Percentiles rank a stretch among this genome's conserved stretches.
Conservation (phyloP, 805 yeast genomes). For the Kodamaea sagamina region DNA sequence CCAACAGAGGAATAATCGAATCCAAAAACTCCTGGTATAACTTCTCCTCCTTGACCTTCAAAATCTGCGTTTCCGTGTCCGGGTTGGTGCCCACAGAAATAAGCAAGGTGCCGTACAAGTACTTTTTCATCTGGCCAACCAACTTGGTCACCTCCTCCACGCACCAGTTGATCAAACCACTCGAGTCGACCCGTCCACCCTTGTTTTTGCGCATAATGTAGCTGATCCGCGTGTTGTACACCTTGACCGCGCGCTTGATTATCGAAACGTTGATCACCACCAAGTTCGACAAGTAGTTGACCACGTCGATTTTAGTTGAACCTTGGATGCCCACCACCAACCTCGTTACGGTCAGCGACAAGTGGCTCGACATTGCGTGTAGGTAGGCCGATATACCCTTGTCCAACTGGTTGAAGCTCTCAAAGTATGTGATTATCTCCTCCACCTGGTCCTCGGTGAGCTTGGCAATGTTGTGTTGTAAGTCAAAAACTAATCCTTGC, state of each 20-base stretch:
- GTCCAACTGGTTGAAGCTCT: conserved; percentile 36
- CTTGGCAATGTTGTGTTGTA: conserved; percentile 35
- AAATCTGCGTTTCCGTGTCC: conserved; percentile 28
- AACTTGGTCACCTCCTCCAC: conserved; percentile 62
- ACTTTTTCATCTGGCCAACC: conserved; percentile 61
- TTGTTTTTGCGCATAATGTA: conserved; percentile 30
- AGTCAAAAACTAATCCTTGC: conserved; percentile 38
- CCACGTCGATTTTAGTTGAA: conserved; percentile 44
- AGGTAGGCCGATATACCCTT: conserved; percentile 38
- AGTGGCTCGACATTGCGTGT: conserved; percentile 35
- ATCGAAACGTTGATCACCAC: conserved; percentile 41
- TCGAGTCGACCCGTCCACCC: conserved; percentile 38
- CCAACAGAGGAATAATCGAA: conserved; percentile 58
- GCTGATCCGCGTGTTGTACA: conserved; percentile 44
- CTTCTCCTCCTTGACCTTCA: conserved; percentile 33
- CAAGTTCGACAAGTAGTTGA: conserved; percentile 41
- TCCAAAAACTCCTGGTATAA: conserved; percentile 49
- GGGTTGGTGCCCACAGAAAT: conserved; percentile 37
- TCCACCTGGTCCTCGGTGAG: conserved; percentile 33
- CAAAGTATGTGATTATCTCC: conserved; percentile 37
- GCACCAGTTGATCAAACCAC: conserved; percentile 76
- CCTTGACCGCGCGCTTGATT: conserved; percentile 48
- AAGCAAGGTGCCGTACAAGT: conserved; percentile 62
- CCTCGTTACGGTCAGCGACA: conserved; percentile 33
- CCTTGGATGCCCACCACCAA: conserved; percentile 44